Evolutionary conservation across 768 basidiomycete genomes (phyloP).

Genomic region (Leccinum subtestaceum): DNA sequence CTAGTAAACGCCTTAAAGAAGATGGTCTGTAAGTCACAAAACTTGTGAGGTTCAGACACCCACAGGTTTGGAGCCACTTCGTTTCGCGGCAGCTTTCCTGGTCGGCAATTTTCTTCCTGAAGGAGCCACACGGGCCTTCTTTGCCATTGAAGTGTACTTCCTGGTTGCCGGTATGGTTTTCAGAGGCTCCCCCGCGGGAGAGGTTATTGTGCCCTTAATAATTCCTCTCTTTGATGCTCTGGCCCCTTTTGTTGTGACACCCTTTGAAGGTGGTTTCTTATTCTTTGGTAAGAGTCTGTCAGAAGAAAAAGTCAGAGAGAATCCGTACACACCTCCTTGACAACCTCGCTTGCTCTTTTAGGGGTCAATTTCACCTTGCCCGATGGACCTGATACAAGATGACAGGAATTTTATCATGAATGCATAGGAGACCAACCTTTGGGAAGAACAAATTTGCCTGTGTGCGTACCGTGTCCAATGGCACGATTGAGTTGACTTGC

Average conservation of each 20-base stretch:
- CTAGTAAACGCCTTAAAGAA: conserved; percentile 5
- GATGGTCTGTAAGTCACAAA: neutral
- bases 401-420: neutral
- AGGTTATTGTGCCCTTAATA: neutral
- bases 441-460: conserved; percentile 53
- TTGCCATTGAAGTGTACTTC: conserved; percentile 26
- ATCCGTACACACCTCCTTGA: conserved; percentile 15
- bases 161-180: conserved; percentile 8
- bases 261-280: conserved; percentile 9
- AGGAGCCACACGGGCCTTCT: conserved; percentile 19
- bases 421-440: conserved; percentile 37
- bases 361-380: conserved; percentile 29
- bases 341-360: conserved; percentile 1
- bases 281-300: conserved; percentile 7
- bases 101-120: conserved; percentile 9
- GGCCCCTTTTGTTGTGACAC: neutral
- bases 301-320: neutral
- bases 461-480: conserved; percentile 50
- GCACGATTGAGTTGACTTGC: conserved; percentile 50
- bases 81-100: conserved; percentile 4
- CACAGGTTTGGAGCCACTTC: conserved; percentile 11
- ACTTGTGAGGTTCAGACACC: neutral
- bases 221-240: neutral
- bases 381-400: conserved; percentile 18
- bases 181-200: neutral